These are phyloP conservation scores for Colletotrichum costaricense DNA, from an alignment of 2,329 filamentous ascomycete genomes.

Conservation along the genomic window DNA sequence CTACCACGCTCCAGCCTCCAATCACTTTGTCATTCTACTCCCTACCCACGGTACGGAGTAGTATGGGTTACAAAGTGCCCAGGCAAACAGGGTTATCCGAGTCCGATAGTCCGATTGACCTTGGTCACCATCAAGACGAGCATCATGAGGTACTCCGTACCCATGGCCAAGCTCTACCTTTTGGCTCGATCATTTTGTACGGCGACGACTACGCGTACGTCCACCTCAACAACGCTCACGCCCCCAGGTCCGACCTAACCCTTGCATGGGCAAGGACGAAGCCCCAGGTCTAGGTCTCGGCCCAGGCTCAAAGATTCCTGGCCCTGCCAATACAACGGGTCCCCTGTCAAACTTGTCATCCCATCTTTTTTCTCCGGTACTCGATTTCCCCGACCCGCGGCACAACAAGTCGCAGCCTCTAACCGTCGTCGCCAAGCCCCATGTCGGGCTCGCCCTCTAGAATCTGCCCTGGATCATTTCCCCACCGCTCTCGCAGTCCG, in stretches of 20 bases:
- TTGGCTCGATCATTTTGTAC: too few relatives aligned
- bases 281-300: background rate
- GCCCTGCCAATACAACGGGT: conserved; percentile 5
- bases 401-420: conserved; percentile 31
- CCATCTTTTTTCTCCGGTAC: conserved; percentile 32
- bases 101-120: background rate
- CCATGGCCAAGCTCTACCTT: too few relatives aligned
- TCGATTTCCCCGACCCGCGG: conserved; percentile 32
- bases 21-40: background rate
- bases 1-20: background rate
- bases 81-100: background rate
- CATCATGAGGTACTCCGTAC: background rate
- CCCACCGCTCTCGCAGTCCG: background rate
- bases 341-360: conserved; percentile 31
- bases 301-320: conserved; percentile 13
- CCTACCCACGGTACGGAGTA: background rate
- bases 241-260: background rate
- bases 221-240: background rate
- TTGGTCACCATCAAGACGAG: background rate
- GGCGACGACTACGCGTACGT: background rate
- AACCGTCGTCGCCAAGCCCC: conserved; percentile 26
- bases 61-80: background rate
- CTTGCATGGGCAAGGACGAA: background rate
- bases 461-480: background rate
- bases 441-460: background rate